Conservation (phyloP, 1,284 basidiomycete genomes). For the Xanthoconium separans region DNA sequence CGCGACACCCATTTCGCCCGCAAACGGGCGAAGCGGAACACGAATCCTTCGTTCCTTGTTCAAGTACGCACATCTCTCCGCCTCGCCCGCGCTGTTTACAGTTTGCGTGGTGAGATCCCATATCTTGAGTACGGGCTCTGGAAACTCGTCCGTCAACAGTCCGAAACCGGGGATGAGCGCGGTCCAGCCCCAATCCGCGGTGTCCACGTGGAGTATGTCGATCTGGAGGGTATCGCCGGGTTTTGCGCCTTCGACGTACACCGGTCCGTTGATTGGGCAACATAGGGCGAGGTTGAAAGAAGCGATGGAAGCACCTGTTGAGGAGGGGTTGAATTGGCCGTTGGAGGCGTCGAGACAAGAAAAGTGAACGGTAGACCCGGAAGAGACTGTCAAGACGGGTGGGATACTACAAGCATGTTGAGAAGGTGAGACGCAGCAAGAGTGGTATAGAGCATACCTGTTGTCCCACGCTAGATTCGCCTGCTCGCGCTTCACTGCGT, state of each 20-base stretch:
- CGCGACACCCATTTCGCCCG: constrained; percentile 68
- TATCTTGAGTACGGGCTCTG: constrained; percentile 50
- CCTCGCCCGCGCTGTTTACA: background rate
- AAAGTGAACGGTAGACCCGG: constrained; percentile 54
- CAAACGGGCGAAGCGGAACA: constrained; percentile 53
- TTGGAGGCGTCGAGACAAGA: constrained; percentile 65
- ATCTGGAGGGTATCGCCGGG: constrained; percentile 60
- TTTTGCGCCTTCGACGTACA: constrained; percentile 48
- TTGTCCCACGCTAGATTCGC: constrained; percentile 49
- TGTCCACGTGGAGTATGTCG: constrained; percentile 50
- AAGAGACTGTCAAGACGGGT: constrained; percentile 47
- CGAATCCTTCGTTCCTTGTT: constrained; percentile 45
- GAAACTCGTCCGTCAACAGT: constrained; percentile 54
- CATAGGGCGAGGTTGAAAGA: constrained; percentile 46
- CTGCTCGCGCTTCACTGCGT: constrained; percentile 44
- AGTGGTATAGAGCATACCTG: constrained; percentile 36
- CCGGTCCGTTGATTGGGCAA: constrained; percentile 59
- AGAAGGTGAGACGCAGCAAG: background rate
- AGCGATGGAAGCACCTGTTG: constrained; percentile 37
- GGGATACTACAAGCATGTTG: constrained; percentile 42
- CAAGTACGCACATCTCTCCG: constrained; percentile 42
- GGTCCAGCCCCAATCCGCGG: constrained; percentile 63
- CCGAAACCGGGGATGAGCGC: constrained; percentile 59
- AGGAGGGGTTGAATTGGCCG: constrained; percentile 51
- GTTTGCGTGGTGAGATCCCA: constrained; percentile 41